These are phyloP conservation scores for Auxenochlorella protothecoides DNA, from an alignment of 139 green algal species.

Conservation along the genomic window DNA sequence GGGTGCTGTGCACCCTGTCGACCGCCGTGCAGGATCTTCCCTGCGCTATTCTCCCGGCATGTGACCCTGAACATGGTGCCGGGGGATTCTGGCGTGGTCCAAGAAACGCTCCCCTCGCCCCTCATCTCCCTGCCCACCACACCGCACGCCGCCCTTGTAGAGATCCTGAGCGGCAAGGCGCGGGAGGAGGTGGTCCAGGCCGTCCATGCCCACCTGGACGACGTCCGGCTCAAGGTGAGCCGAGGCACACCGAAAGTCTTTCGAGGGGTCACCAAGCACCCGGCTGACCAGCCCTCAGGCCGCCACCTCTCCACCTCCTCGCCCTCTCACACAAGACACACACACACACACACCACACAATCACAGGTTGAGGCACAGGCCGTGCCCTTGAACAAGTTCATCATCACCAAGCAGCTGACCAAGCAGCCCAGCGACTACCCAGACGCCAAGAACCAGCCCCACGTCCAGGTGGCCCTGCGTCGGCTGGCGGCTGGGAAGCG, in stretches of 20 bases:
- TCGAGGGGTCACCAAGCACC: too few relatives aligned
- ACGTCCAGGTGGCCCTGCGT: constrained; percentile 91
- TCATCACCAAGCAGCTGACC: constrained; percentile 97
- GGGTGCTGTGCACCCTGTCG: too few relatives aligned
- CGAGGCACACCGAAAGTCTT: neutral
- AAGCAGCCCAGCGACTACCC: constrained; percentile 86
- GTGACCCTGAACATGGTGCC: too few relatives aligned
- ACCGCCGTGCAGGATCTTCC: too few relatives aligned
- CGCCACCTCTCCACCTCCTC: too few relatives aligned
- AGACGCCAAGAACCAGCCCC: constrained; percentile 84
- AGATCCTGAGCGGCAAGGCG: constrained; percentile 65
- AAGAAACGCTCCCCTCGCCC: too few relatives aligned
- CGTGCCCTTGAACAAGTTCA: constrained; percentile 74
- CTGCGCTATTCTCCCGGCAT: too few relatives aligned
- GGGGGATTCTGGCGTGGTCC: too few relatives aligned
- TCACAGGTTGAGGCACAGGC: constrained; percentile 36
- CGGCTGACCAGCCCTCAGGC: too few relatives aligned
- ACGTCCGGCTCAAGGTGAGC: constrained; percentile 31
- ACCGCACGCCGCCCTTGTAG: constrained; percentile 42
- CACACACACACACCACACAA: too few relatives aligned
- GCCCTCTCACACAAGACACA: too few relatives aligned
- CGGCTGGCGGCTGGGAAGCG: constrained; percentile 53
- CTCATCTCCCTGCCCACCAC: too few relatives aligned
- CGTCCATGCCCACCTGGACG: constrained; percentile 72
- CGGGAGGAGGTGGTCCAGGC: constrained; percentile 78